Percentiles rank a stretch among this genome's conserved stretches.
Conservation (phyloP, 148 eudicot species). For the Nepenthes mirabilis region DNA sequence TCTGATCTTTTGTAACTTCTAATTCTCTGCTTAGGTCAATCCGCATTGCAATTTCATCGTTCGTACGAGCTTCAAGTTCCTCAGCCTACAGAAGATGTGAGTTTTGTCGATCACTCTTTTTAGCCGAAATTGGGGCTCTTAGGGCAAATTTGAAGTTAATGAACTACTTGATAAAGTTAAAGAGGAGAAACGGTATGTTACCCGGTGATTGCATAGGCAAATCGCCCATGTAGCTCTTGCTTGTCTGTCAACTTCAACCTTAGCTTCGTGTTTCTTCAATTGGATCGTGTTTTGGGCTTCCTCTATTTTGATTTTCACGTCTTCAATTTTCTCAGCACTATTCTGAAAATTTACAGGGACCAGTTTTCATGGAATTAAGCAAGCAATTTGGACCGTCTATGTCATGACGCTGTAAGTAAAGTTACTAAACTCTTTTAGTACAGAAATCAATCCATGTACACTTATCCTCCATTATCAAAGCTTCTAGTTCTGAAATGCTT, state of each 20-base stretch:
- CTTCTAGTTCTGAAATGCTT: too few species aligned
- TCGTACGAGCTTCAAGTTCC: slow-evolving; percentile 32
- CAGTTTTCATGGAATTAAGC: neutral
- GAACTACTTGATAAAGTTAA: neutral
- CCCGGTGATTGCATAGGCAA: slow-evolving; percentile 44
- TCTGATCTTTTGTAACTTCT: slow-evolving; percentile 35
- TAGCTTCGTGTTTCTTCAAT: slow-evolving; percentile 25
- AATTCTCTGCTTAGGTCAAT: slow-evolving; percentile 31
- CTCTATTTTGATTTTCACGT: slow-evolving; percentile 26
- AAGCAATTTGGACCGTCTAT: neutral
- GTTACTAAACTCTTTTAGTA: too few species aligned
- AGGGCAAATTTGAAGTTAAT: neutral
- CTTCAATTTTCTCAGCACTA: slow-evolving; percentile 26
- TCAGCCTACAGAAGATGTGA: slow-evolving; percentile 25
- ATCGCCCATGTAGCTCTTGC: slow-evolving; percentile 65
- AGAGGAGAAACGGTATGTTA: slow-evolving; percentile 9
- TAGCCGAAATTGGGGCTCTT: neutral
- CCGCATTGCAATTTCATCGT: slow-evolving; percentile 28
- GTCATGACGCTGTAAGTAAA: too few species aligned
- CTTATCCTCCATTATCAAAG: too few species aligned
- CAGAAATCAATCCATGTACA: too few species aligned
- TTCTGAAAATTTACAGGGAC: slow-evolving; percentile 15
- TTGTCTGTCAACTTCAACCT: slow-evolving; percentile 37
- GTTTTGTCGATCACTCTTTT: neutral
- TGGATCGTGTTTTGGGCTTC: slow-evolving; percentile 17